Evolutionary conservation across 495 filamentous ascomycete genomes (phyloP).

Genomic region (Mycothermus thermophilus): DNA sequence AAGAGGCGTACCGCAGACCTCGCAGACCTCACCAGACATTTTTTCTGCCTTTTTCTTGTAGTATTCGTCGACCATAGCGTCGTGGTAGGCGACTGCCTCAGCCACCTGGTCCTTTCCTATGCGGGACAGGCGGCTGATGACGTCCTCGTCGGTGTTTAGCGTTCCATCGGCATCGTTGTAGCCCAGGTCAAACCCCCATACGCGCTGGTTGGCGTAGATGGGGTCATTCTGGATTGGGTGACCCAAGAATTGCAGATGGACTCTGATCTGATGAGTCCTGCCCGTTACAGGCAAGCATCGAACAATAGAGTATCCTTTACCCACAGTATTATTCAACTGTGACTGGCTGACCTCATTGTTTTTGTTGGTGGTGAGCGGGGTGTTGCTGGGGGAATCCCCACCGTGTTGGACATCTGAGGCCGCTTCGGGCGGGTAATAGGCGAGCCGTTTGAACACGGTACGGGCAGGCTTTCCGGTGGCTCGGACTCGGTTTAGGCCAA

Average conservation of each 20-base stretch:
- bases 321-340: constrained; percentile 3
- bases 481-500: constrained; percentile 83
- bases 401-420: not conserved
- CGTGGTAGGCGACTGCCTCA: constrained; percentile 82
- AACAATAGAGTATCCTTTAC: constrained; percentile 80
- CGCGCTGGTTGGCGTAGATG: constrained; percentile 86
- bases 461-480: constrained; percentile 81
- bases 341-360: no score
- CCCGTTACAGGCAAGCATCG: constrained; percentile 88
- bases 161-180: constrained; percentile 48
- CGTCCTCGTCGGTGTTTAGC: constrained; percentile 67
- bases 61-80: constrained; percentile 80
- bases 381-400: constrained; percentile 5
- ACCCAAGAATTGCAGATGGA: constrained; percentile 87
- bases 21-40: constrained; percentile 72
- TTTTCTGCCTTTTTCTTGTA: constrained; percentile 78
- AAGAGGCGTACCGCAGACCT: constrained; percentile 69
- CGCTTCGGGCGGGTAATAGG: constrained; percentile 57
- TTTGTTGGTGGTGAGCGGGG: no score
- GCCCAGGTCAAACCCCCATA: constrained; percentile 74
- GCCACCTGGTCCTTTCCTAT: constrained; percentile 92
- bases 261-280: constrained; percentile 86
- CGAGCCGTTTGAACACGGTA: constrained; percentile 79
- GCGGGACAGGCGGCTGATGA: constrained; percentile 67
- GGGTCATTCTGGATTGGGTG: constrained; percentile 95